Evolutionary conservation across 2,329 filamentous ascomycete species (phyloP), one percentile per base, ranked within the genome.

Genomic region (Aureobasidium sp.): DNA sequence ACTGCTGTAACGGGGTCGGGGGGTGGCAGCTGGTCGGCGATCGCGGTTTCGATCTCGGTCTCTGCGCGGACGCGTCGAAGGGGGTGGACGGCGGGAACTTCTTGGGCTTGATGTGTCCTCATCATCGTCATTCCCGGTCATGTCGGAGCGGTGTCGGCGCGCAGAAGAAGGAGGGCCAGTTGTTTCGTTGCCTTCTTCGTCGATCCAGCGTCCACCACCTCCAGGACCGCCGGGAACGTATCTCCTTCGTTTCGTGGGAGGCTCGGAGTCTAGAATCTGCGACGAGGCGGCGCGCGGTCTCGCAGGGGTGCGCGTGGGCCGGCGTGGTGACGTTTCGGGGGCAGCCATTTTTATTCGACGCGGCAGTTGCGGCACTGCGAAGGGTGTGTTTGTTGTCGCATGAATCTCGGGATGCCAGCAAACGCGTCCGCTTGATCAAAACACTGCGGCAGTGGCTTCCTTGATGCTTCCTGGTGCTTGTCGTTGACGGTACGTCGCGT

Each of bases 181-280:
- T 78, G 69, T 83, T 66, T 88, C 84, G 64, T 82, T 78, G 57
- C 83, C 83, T 37, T 90, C 84, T 62, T 87, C 81, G 68, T 95
- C 90, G 39, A 94, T 80, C 73, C 91, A 96, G 71, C 91, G 82
- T 22, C 91, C 91, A 63, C 91, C 91, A 49, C 91, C 91, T 42
- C 90, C 91, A 63, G 90, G 88, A 3, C 91, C 91, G 52, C 91
- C 91, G 37, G 93, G 90, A 52, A 95, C 84, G 77, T 96, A 97
- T 75, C 75, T 78, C 64, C 75, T 74, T 69, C 73, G 74, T 73
- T 80, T 80, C 47, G 66, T 69, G 31, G 75, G 74, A 36, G 77
- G 76, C 58, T 76, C 77, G 20, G 74, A 75, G 63, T 76, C 74
- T 49, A 74, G 65, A 60, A 68, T 69, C 47, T 67, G 68, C 11